phyloP scores from a whole-genome alignment of 2,329 filamentous ascomycete genomes.

The Beauveria scarabaeidicola region DNA sequence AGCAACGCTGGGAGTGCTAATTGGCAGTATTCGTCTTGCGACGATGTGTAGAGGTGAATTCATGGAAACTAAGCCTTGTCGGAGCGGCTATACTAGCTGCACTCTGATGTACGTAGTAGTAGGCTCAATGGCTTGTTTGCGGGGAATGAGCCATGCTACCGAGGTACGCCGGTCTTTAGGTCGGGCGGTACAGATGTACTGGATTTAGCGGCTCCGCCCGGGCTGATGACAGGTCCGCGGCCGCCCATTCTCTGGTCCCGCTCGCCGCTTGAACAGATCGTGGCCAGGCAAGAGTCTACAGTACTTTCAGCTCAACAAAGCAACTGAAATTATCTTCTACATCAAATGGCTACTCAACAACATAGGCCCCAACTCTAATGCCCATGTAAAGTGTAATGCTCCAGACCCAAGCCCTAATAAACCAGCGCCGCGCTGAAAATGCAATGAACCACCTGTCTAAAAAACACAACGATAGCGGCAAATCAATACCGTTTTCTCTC shows the following conservation, averaged over 20 bases:
- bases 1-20: background rate
- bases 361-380: background rate
- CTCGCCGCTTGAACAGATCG: background rate
- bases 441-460: background rate
- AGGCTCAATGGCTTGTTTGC: background rate
- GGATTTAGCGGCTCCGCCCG: background rate
- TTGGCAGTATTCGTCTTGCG: conserved; percentile 1
- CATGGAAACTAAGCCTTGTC: background rate
- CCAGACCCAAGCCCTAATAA: background rate
- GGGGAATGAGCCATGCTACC: conserved; percentile 1
- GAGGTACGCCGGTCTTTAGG: background rate
- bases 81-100: background rate
- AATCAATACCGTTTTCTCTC: conserved; percentile 41
- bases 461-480: background rate
- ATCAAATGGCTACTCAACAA: background rate
- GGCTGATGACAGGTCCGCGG: background rate
- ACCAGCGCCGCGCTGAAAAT: conserved; percentile 6
- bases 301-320: background rate
- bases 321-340: background rate
- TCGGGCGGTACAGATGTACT: background rate
- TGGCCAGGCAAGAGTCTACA: too few species aligned
- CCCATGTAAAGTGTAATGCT: background rate
- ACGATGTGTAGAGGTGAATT: background rate
- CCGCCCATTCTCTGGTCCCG: background rate
- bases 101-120: background rate